Evolutionary conservation across 805 yeast species (phyloP).

Genomic region (Priceomyces carsonii): DNA sequence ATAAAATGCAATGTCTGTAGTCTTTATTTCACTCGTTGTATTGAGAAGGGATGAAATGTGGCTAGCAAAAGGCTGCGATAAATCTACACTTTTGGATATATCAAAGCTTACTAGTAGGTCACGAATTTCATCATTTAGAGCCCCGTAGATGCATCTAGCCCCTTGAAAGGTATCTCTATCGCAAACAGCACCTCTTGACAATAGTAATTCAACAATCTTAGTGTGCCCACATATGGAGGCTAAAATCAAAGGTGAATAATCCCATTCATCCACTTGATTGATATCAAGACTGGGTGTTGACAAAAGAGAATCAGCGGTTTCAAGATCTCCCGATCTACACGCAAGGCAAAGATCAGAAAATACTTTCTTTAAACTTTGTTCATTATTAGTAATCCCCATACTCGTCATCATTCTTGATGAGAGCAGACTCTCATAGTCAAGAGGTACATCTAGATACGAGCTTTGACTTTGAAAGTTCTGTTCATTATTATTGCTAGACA

Average conservation of each 20-base stretch:
- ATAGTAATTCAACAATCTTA: slow-evolving; percentile 57
- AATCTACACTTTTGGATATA: slow-evolving; percentile 67
- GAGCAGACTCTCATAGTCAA: background rate
- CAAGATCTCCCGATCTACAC: slow-evolving; percentile 69
- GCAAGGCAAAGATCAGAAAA: slow-evolving; percentile 59
- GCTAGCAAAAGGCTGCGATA: slow-evolving; percentile 69
- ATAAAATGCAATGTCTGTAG: slow-evolving; percentile 34
- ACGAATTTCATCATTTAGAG: slow-evolving; percentile 66
- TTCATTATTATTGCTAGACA: background rate
- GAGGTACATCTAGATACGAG: slow-evolving; percentile 1
- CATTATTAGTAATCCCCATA: slow-evolving; percentile 2
- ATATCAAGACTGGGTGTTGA: slow-evolving; percentile 40
- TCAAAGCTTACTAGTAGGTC: slow-evolving; percentile 59
- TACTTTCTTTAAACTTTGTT: slow-evolving; percentile 14
- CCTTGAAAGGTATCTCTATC: slow-evolving; percentile 84
- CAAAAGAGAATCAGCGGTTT: slow-evolving; percentile 57
- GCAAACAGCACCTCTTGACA: slow-evolving; percentile 70
- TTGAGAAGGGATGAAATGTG: slow-evolving; percentile 56
- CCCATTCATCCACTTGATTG: slow-evolving; percentile 66
- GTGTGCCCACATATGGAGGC: slow-evolving; percentile 78
- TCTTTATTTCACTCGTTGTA: slow-evolving; percentile 20
- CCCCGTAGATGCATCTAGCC: slow-evolving; percentile 74
- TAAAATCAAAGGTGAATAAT: slow-evolving; percentile 71
- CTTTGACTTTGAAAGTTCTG: background rate
- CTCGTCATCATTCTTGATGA: slow-evolving; percentile 2